Base-by-base conservation (phyloP, 2,329 filamentous ascomycete species). In the Penicillium rolfsii region DNA sequence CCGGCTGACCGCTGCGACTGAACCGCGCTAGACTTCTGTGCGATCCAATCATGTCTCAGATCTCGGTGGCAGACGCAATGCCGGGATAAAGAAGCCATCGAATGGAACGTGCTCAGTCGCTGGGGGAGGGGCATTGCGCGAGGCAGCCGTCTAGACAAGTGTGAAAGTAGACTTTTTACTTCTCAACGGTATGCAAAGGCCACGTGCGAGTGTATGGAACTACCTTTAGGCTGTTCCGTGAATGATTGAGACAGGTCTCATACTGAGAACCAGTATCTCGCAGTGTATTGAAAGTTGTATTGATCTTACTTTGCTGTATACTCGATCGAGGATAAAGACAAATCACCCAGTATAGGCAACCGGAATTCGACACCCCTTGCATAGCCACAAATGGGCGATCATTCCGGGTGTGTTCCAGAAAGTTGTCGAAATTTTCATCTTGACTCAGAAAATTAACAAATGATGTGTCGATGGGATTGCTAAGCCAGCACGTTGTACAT, bases 41-140 rank as follows among this genome's bases (percentile, higher is more conserved):
- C 55, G 58, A 59, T 65, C 36, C 26, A 56, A 45, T 61, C 24
- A 53, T 28, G 38, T 46, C 12, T 38, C 52, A 22, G 58, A 49
- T 58, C 30, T 9, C 22, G 19, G 28, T 24, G 46, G 43, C 52
- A 55, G 52, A 57, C 55, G 58, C 60, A 63, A 52, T 22, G n/a
- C 24, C 52, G 52, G 58, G 12, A 22, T 52, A 16, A 33, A 7
- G 6, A 55, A 24, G 14, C 55, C 50, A 41, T 41, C 57, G 41
- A 57, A 60, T 57, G 36, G 55, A 55, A 45, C 50, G 35, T 19
- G 48, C 40, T 33, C 52, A 35, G 16, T 26, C 19, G 40, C 36
- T 16, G 16, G n/a, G 38, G n/a, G 3, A 41, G 4, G 40, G 46
- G 22, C 16, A 36, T 55, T 28, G 22, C 36, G 19, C 53, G 30